Base-by-base conservation (phyloP, 1,284 basidiomycete species). In the Athelia psychrophila region DNA sequence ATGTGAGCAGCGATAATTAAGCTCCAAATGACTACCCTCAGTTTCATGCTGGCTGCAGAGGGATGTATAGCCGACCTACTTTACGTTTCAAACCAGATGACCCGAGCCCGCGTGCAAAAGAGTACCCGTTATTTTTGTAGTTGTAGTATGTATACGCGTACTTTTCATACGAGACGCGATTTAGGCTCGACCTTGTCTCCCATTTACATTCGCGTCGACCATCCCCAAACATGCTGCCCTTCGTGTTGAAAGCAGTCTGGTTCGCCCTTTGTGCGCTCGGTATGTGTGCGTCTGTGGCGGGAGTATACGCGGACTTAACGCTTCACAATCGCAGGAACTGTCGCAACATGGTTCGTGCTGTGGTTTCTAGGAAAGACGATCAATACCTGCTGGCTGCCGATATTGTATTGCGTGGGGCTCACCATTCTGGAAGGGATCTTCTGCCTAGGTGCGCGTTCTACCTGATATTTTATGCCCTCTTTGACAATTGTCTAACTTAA, bases 181-280 rank as follows among this genome's bases (percentile, higher is more conserved):
- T n/a, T n/a, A n/a, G n/a, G n/a, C n/a, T n/a, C n/a, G n/a, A n/a
- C n/a, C n/a, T n/a, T n/a, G n/a, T n/a, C n/a, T n/a, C n/a, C n/a
- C n/a, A n/a, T n/a, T n/a, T n/a, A n/a, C n/a, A n/a, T n/a, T n/a
- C n/a, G n/a, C n/a, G n/a, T n/a, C n/a, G n/a, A n/a, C n/a, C n/a
- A n/a, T n/a, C n/a, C n/a, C 27, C 13, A 13, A 30, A 42, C 18
- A 68, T 64, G 66, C 57, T 68, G 10, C 62, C 66, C 4, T 63
- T 59, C 20, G 48, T 61, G 8, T 59, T 64, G 22, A 68, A 64
- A 50, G 45, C 54, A 9, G 18, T 50, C 5, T 64, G 66, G 63
- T 64, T 68, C 47, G 56, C 48, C 38, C 58, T 65, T 45, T 67
- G 60, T 5, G 33, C 56, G 13, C 54, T 56, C 44, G 63, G 66